Evolutionary conservation across 306 rosid species (phyloP).

Genomic region (cucumber (Cucumis sativus)): Cucumber_9930_V3 NC_026656.2:4935501-4936000

Average conservation of each 20-base stretch:
- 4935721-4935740: neutral
- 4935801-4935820: constrained; percentile 51
- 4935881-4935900: constrained; percentile 43
- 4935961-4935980: constrained; percentile 16
- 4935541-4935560: constrained; percentile 12
- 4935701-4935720: neutral
- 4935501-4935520: constrained; percentile 76
- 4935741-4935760: constrained; percentile 88
- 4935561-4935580: neutral
- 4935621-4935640: neutral
- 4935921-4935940: constrained; percentile 86
- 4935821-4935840: constrained; percentile 43
- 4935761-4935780: constrained; percentile 94
- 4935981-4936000: neutral
- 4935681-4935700: neutral
- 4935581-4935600: neutral
- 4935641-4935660: neutral
- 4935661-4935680: neutral
- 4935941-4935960: constrained; percentile 76
- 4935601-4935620: neutral
- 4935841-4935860: constrained; percentile 20
- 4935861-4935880: constrained; percentile 42
- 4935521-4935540: constrained; percentile 69
- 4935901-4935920: constrained; percentile 57
- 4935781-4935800: constrained; percentile 70